Percentiles rank a stretch among this genome's conserved stretches.
phyloP scores from a whole-genome alignment of 1,284 basidiomycete genomes.

The Anthracocystis setariae region DNA sequence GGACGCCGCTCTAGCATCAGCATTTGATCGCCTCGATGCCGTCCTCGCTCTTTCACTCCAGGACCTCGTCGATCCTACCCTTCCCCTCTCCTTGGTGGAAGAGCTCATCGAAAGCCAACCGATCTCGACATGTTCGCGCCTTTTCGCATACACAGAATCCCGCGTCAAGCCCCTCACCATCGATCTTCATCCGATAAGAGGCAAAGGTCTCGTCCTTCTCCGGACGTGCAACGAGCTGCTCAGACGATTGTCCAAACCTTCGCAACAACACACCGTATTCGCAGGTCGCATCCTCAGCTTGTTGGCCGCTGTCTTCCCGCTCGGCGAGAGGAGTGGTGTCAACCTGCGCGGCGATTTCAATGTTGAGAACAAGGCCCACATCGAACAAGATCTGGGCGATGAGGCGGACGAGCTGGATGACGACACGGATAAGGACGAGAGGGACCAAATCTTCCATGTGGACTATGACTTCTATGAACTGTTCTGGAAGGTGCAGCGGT shows the following conservation, averaged over 20 bases:
- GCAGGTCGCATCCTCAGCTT: conserved; percentile 88
- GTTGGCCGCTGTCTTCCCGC: conserved; percentile 82
- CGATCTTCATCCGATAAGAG: conserved; percentile 80
- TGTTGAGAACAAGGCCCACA: conserved; percentile 73
- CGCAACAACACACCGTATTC: conserved; percentile 79
- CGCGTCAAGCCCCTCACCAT: conserved; percentile 52
- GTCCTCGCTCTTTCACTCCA: conserved; percentile 42
- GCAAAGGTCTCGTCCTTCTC: conserved; percentile 83
- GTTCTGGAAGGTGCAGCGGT: conserved; percentile 62
- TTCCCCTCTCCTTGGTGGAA: conserved; percentile 52
- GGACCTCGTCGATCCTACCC: conserved; percentile 45
- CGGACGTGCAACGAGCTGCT: conserved; percentile 86
- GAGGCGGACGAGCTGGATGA: conserved; percentile 15
- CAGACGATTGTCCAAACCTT: conserved; percentile 83
- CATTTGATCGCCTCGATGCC: conserved; percentile 48
- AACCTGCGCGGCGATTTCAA: conserved; percentile 81
- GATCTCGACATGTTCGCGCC: conserved; percentile 46
- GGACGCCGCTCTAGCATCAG: conserved; percentile 5
- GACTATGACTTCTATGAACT: conserved; percentile 53
- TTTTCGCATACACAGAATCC: conserved; percentile 55
- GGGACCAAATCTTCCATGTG: conserved; percentile 44
- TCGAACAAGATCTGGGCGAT: conserved; percentile 37
- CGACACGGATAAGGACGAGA: conserved; percentile 27
- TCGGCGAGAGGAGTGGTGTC: conserved; percentile 88
- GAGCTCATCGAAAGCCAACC: conserved; percentile 56